Percentiles rank a stretch among this genome's conserved stretches.
Evolutionary conservation across 352 stramenopile species (phyloP).

Genomic region (Lagenidium sp.): DNA sequence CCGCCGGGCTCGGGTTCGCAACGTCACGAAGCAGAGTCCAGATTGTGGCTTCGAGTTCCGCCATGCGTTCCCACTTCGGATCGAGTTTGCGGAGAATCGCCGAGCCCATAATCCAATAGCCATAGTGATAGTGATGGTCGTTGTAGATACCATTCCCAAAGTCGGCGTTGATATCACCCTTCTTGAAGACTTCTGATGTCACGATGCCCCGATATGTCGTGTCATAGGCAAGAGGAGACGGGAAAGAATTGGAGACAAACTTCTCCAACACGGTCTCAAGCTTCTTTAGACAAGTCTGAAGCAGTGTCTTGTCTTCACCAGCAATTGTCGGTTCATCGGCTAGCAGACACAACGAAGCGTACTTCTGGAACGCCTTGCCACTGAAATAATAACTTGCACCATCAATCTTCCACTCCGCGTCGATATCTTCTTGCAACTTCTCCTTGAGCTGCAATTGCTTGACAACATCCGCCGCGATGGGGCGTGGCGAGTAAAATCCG

Average conservation of each 20-base stretch:
- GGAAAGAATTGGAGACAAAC: constrained; percentile 47
- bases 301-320: constrained; percentile 30
- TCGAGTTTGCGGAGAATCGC: constrained; percentile 59
- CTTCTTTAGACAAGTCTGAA: constrained; percentile 42
- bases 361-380: constrained; percentile 74
- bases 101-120: constrained; percentile 56
- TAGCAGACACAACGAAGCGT: constrained; percentile 68
- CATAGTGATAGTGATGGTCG: constrained; percentile 80
- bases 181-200: constrained; percentile 33
- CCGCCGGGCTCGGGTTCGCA: constrained; percentile 39
- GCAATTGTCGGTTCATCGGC: constrained; percentile 37
- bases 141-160: constrained; percentile 80
- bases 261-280: constrained; percentile 42
- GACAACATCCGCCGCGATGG: constrained; percentile 18
- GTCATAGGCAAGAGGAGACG: constrained; percentile 49
- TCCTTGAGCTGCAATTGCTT: constrained; percentile 21
- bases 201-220: constrained; percentile 53
- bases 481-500: constrained; percentile 39
- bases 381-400: constrained; percentile 65
- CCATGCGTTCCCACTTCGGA: constrained; percentile 43
- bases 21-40: constrained; percentile 66
- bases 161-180: constrained; percentile 37
- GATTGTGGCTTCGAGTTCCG: constrained; percentile 46
- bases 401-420: constrained; percentile 31
- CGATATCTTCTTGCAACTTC: constrained; percentile 48